phyloP scores from a whole-genome alignment of 2,329 filamentous ascomycete species.

The Colletotrichum shisoi region DNA sequence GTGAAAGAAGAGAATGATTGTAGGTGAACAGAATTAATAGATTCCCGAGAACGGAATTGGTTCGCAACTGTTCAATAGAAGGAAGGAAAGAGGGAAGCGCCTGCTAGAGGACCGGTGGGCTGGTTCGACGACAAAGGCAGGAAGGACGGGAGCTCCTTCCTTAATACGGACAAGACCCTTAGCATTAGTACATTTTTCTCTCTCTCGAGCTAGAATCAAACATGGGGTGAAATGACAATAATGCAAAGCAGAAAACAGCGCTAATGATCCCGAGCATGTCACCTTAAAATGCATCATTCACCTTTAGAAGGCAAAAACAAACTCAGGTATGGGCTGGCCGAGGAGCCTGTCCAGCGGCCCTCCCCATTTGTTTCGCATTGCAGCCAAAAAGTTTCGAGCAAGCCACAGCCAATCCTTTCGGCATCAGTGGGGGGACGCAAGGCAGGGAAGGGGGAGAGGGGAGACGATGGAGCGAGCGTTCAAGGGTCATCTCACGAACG shows the following conservation, averaged over 20 bases:
- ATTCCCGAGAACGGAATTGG: slow-evolving; percentile 13
- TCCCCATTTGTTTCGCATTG: slow-evolving; percentile 35
- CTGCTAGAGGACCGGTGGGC: slow-evolving; percentile 30
- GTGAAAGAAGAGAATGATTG: slow-evolving; percentile 24
- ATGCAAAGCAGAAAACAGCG: slow-evolving; percentile 9
- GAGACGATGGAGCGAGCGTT: slow-evolving; percentile 22
- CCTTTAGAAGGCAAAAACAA: slow-evolving; percentile 18
- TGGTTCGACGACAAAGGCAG: slow-evolving; percentile 27
- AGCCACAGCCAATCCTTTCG: slow-evolving; percentile 29
- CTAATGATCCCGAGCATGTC: slow-evolving; percentile 22
- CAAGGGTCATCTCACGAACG: slow-evolving; percentile 32
- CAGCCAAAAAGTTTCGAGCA: slow-evolving; percentile 33
- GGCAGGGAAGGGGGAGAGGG: slow-evolving; percentile 4
- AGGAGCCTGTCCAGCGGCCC: slow-evolving; percentile 19
- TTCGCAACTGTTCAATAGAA: slow-evolving; percentile 22
- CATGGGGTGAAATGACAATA: slow-evolving; percentile 2
- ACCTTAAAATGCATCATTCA: slow-evolving; percentile 5
- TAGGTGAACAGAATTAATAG: slow-evolving; percentile 33
- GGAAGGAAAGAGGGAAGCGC: slow-evolving; percentile 11
- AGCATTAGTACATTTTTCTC: slow-evolving; percentile 2
- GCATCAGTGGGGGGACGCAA: slow-evolving; percentile 17
- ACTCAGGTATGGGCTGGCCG: slow-evolving; percentile 20
- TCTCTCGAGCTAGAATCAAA: slow-evolving; percentile 21
- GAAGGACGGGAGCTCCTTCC: slow-evolving; percentile 28
- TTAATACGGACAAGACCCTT: slow-evolving; percentile 28